Evolutionary conservation across 495 filamentous ascomycete genomes (phyloP).

Genomic region (Lasiosphaeria miniovina): DNA sequence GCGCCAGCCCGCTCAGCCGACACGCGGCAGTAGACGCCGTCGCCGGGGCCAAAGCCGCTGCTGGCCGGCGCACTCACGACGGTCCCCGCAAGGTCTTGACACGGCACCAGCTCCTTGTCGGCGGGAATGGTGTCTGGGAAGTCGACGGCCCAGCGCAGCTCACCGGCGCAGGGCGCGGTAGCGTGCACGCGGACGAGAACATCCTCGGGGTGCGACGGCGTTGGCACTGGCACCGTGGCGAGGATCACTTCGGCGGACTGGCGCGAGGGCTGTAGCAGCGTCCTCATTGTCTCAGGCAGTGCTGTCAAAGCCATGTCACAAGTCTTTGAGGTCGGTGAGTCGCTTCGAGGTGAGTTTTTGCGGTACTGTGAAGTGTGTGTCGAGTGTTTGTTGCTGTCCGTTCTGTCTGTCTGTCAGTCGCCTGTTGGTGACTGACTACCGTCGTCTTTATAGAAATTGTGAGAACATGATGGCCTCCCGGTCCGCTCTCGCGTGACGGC

Average conservation of each 20-base stretch:
- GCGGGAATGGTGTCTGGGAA: constrained; percentile 40
- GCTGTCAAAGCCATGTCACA: constrained; percentile 17
- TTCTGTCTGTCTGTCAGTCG: no score
- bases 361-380: no score
- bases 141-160: constrained; percentile 46
- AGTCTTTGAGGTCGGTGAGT: background rate
- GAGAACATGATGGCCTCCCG: no score
- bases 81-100: constrained; percentile 51
- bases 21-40: constrained; percentile 57
- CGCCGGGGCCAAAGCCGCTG: constrained; percentile 51
- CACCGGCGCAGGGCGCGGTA: constrained; percentile 55
- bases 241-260: constrained; percentile 21
- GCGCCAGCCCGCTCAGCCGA: constrained; percentile 48
- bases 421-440: no score
- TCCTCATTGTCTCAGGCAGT: constrained; percentile 29
- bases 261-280: constrained; percentile 29
- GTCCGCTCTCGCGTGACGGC: no score
- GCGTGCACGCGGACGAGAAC: constrained; percentile 60
- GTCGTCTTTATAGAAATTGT: no score
- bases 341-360: no score
- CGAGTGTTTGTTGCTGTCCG: no score
- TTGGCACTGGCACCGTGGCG: constrained; percentile 26
- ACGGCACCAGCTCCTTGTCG: constrained; percentile 47
- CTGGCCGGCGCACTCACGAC: constrained; percentile 41
- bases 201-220: constrained; percentile 37